phyloP scores from a whole-genome alignment of 2,329 filamentous ascomycete species.

The Arachnopeziza araneosa region DNA sequence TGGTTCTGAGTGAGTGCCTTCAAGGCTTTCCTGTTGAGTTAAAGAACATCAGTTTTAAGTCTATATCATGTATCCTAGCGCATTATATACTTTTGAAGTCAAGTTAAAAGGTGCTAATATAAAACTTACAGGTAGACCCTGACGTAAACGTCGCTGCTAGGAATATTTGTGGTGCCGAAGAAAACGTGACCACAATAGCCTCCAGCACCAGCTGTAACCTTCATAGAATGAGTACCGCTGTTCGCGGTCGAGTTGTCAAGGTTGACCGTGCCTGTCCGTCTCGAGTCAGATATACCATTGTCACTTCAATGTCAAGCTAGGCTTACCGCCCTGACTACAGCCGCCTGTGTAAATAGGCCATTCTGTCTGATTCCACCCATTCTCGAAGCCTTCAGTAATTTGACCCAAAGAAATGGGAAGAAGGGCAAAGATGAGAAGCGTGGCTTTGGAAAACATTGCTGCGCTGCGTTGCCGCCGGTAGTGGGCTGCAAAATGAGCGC shows the following conservation, averaged over 20 bases:
- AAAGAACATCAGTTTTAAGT: conserved; percentile 18
- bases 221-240: conserved; percentile 49
- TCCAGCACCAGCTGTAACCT: conserved; percentile 43
- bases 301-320: background rate
- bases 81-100: background rate
- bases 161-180: conserved; percentile 52
- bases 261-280: conserved; percentile 30
- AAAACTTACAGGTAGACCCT: conserved; percentile 48
- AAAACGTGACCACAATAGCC: conserved; percentile 56
- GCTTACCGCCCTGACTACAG: conserved; percentile 50
- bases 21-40: conserved; percentile 42
- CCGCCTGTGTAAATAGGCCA: conserved; percentile 55
- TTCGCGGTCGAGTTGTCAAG: conserved; percentile 53
- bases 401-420: conserved; percentile 45
- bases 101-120: conserved; percentile 1
- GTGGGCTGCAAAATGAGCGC: background rate
- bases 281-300: background rate
- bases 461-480: background rate
- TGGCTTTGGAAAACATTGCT: background rate
- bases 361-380: conserved; percentile 49
- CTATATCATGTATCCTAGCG: background rate
- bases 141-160: conserved; percentile 52
- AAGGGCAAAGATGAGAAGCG: conserved; percentile 27
- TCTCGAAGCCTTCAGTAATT: conserved; percentile 51
- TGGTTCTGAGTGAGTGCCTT: conserved; percentile 54